A percentile compares a stretch with the other conserved stretches of the same genome.
These are phyloP conservation scores for Trichoderma sp. DNA, from an alignment of 2,329 filamentous ascomycete species.

Conservation along the genomic window DNA sequence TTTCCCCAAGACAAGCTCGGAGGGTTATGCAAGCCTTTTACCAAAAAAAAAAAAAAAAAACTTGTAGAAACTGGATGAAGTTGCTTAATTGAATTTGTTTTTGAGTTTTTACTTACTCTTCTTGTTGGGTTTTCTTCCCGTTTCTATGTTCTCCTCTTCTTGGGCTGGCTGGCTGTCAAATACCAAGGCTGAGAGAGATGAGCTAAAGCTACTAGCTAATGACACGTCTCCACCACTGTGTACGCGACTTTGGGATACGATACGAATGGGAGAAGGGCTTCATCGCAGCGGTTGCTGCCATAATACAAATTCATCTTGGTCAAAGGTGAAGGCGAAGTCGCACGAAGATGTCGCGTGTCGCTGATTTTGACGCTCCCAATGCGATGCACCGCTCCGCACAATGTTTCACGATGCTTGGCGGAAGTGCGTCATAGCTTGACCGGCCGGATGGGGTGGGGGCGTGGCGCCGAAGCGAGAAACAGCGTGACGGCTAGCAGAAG, in stretches of 20 bases:
- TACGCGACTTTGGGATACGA: not conserved
- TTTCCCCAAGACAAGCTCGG: not conserved
- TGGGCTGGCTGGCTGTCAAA: not conserved
- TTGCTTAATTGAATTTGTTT: not conserved
- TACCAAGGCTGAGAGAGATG: too few species aligned
- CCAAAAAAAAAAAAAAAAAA: not conserved
- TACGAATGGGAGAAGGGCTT: not conserved
- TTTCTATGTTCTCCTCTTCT: too few species aligned
- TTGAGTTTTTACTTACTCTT: not conserved
- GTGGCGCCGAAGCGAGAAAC: conserved; percentile 10
- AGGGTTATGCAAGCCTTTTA: not conserved
- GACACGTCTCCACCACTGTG: not conserved
- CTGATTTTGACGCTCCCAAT: not conserved
- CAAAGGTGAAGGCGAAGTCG: not conserved
- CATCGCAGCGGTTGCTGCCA: not conserved
- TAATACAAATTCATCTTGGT: not conserved
- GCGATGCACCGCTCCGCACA: not conserved
- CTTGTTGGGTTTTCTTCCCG: not conserved
- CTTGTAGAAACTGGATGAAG: not conserved
- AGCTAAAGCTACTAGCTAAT: too few species aligned
- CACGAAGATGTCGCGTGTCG: not conserved
- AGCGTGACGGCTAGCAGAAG: not conserved
- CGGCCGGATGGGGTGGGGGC: conserved; percentile 3
- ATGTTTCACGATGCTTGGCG: conserved; percentile 14
- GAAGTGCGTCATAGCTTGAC: conserved; percentile 18